Base-by-base conservation (phyloP, 148 eudicot species). In the Amaranthus cruentus region DNA sequence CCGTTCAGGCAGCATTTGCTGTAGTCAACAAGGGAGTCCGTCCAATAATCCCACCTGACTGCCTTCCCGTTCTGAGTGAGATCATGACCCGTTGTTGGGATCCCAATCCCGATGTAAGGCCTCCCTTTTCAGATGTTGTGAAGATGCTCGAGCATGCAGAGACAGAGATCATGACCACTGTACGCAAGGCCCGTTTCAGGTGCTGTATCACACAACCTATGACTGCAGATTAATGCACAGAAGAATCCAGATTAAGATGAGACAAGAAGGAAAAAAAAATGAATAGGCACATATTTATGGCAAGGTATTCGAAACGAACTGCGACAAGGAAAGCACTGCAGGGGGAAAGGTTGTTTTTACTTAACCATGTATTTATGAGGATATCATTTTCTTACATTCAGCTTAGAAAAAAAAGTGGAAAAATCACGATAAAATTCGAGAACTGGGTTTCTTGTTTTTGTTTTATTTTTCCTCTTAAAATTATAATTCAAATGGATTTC, bases 1-100 rank as follows among this genome's bases (percentile, higher is more conserved):
- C 98, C 2, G 98, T 94, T 73, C 98, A 94, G 85, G 98, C 98
- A 6, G 98, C 98, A 47, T 94, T 94, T 81, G 97, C 98, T 9
- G 98, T 94, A 58, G 98, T 94, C 55, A 94, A 94, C 88, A 91
- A 87, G 71, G 91, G 96, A 7, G 91, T 89, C 66, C 97, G 98
- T 8, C 98, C 98, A 18, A 83, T 58, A 64, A 81, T 91, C 53
- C 98, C 98, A 0, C 69, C 74, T 0, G 92, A 85, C 68, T 94
- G 93, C 82, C 87, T 89, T 4, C 98, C 96, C 14, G 85, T 85
- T 43, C 96, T 94, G 0, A 76, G 82, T 49, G 93, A 89, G 75
- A 94, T 94, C 76, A 94, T 94, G 98, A 86, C 89, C 44, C 89
- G 88, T 56, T 94, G 98, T 84, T 94, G 98, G 98, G 98, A 91